phyloP scores from a whole-genome alignment of 148 eudicot species.

The Nepenthes gracilis region DNA sequence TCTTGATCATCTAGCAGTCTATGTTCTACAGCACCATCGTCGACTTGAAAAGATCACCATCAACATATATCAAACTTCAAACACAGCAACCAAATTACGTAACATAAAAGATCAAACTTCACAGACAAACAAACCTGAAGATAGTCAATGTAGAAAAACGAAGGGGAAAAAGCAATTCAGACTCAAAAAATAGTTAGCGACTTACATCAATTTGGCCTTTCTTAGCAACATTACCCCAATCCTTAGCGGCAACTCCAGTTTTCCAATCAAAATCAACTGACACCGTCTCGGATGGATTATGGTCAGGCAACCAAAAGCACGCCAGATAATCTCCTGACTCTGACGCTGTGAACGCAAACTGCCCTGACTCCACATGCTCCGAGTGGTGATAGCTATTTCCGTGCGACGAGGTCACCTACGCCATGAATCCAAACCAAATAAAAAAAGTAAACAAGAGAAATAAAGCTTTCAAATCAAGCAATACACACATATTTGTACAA shows the following conservation, averaged over 20 bases:
- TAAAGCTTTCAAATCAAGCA: too few relatives aligned
- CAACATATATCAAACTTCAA: too few relatives aligned
- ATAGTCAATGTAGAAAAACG: background rate
- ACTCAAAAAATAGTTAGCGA: slow-evolving; percentile 1
- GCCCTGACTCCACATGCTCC: slow-evolving; percentile 60
- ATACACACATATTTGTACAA: too few relatives aligned
- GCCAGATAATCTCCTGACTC: slow-evolving; percentile 83
- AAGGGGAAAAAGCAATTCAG: too few relatives aligned
- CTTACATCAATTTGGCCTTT: slow-evolving; percentile 79
- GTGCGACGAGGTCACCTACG: slow-evolving; percentile 53
- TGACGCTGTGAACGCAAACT: slow-evolving; percentile 62
- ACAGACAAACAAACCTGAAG: too few relatives aligned
- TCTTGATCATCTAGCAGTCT: too few relatives aligned
- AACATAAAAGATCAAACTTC: too few relatives aligned
- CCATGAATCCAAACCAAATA: too few relatives aligned
- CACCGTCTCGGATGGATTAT: slow-evolving; percentile 37
- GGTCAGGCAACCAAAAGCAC: slow-evolving; percentile 65
- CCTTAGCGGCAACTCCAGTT: slow-evolving; percentile 87
- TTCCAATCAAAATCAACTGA: slow-evolving; percentile 89
- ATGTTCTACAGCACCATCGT: too few relatives aligned
- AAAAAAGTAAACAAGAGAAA: too few relatives aligned
- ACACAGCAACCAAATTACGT: too few relatives aligned
- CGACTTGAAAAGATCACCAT: too few relatives aligned
- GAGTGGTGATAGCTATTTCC: slow-evolving; percentile 58
- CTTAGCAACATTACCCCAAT: slow-evolving; percentile 80